These are phyloP conservation scores for Polyporus tsugae DNA, from an alignment of 1,284 basidiomycete genomes.

Conservation along the genomic window DNA sequence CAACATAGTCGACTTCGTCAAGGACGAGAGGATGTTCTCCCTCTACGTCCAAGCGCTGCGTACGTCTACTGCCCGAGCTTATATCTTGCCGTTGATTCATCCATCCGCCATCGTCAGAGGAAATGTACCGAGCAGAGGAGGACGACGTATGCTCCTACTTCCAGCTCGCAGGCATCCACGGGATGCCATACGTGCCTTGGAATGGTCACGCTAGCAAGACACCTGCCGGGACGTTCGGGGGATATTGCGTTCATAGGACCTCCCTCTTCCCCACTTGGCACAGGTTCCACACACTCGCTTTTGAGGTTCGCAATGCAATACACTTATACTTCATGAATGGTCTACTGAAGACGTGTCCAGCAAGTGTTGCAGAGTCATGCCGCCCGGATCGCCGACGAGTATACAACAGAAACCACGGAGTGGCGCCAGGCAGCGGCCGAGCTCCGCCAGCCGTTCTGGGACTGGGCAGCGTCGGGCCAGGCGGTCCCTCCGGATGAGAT, in stretches of 20 bases:
- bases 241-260: conserved; percentile 33
- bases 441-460: conserved; percentile 24
- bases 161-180: conserved; percentile 18
- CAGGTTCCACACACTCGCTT: conserved; percentile 31
- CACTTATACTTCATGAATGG: not conserved
- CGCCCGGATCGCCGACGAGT: conserved; percentile 13
- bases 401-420: not conserved
- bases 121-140: conserved; percentile 3
- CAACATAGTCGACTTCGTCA: conserved; percentile 10
- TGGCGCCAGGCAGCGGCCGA: conserved; percentile 8
- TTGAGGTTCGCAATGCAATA: conserved; percentile 26
- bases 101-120: not conserved
- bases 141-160: conserved; percentile 8
- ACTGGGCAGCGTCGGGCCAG: conserved; percentile 16
- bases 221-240: conserved; percentile 2
- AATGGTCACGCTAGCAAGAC: conserved; percentile 1
- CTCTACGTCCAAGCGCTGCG: conserved; percentile 8
- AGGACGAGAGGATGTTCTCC: conserved; percentile 9
- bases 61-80: not conserved
- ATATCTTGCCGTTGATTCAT: not conserved
- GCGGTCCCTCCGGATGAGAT: conserved; percentile 10
- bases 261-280: conserved; percentile 38
- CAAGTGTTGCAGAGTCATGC: conserved; percentile 19
- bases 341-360: conserved; percentile 5
- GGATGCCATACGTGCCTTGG: conserved; percentile 16